Percentiles rank a stretch among this genome's conserved stretches.
These are phyloP conservation scores for Selaginella tamariscina DNA, from an alignment of 75 land plant species.

Conservation along the genomic window DNA sequence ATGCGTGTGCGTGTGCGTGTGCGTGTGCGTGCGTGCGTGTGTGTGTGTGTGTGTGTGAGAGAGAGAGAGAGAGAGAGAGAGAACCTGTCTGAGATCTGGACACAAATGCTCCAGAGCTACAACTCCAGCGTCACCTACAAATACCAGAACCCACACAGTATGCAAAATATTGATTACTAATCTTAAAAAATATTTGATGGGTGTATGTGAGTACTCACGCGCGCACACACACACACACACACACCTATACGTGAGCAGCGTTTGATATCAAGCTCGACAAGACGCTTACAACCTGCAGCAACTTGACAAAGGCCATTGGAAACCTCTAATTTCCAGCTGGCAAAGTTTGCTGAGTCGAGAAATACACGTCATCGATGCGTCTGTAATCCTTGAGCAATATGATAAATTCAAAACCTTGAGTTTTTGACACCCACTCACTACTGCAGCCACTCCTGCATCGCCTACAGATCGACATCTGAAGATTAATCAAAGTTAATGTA, in stretches of 20 bases:
- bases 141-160: too few relatives aligned
- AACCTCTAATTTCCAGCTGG: conserved; percentile 67
- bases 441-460: conserved; percentile 48
- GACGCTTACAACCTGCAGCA: conserved; percentile 53
- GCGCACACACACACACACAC: too few relatives aligned
- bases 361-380: conserved; percentile 40
- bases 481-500: too few relatives aligned
- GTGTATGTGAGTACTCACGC: too few relatives aligned
- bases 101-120: conserved; percentile 50
- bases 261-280: conserved; percentile 67
- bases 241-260: conserved; percentile 44
- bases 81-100: conserved; percentile 66
- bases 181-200: too few relatives aligned
- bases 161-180: too few relatives aligned
- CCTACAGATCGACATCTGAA: conserved; percentile 25
- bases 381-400: conserved; percentile 61
- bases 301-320: conserved; percentile 53
- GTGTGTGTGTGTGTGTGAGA: too few relatives aligned
- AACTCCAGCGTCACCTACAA: conserved; percentile 63
- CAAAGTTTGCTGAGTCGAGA: conserved; percentile 43
- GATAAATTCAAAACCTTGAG: conserved; percentile 57
- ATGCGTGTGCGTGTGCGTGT: too few relatives aligned
- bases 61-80: neutral
- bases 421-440: conserved; percentile 45
- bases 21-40: too few relatives aligned